phyloP scores from a whole-genome alignment of 352 stramenopile genomes.

The Phytophthora constricta region DNA sequence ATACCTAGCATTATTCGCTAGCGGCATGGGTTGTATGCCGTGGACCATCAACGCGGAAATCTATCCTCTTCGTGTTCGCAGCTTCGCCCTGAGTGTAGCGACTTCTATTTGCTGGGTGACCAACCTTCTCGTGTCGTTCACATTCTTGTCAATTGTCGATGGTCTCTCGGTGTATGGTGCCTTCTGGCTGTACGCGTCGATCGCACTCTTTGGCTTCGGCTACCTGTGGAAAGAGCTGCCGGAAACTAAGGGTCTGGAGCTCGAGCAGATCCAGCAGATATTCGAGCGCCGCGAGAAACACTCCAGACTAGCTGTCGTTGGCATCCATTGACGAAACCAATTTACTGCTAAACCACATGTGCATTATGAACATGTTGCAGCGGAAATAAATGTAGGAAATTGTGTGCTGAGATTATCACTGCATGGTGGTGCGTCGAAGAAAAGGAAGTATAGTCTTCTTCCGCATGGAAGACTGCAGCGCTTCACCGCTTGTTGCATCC shows the following conservation, averaged over 20 bases:
- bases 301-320: constrained; percentile 21
- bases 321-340: neutral
- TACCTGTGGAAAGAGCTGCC: constrained; percentile 87
- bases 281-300: constrained; percentile 7
- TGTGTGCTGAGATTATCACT: too few relatives aligned
- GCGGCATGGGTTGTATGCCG: constrained; percentile 88
- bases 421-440: too few relatives aligned
- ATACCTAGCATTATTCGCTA: constrained; percentile 81
- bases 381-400: neutral
- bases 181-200: constrained; percentile 92
- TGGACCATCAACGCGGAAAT: constrained; percentile 97
- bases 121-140: constrained; percentile 94
- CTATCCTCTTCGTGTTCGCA: constrained; percentile 90
- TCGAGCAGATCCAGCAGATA: constrained; percentile 92
- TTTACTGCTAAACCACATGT: neutral
- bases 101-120: constrained; percentile 94
- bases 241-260: constrained; percentile 93
- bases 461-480: constrained; percentile 20
- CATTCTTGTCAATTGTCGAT: constrained; percentile 92
- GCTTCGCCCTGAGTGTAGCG: constrained; percentile 83
- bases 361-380: neutral
- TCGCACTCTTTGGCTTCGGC: constrained; percentile 74
- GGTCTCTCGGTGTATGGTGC: constrained; percentile 61
- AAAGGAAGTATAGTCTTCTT: constrained; percentile 15
- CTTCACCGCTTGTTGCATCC: neutral